Evolutionary conservation across 2,329 filamentous ascomycete genomes (phyloP).

Genomic region (Ophidiomyces ophidiicola): DNA sequence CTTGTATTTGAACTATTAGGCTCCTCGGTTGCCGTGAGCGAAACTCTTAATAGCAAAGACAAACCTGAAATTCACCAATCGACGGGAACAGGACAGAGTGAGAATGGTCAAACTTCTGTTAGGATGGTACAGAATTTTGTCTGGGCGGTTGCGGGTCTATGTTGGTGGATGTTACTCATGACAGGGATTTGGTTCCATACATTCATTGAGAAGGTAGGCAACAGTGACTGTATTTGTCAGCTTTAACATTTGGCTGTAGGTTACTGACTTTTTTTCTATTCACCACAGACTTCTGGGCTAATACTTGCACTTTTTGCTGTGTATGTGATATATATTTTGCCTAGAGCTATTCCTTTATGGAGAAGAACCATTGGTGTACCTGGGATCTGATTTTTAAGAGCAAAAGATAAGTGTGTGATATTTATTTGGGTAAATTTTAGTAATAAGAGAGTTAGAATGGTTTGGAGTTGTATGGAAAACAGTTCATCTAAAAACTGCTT

Average conservation of each 20-base stretch:
- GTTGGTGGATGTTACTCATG: constrained; percentile 96
- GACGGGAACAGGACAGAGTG: constrained; percentile 18
- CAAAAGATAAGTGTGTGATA: constrained; percentile 8
- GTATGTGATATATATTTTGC: constrained; percentile 41
- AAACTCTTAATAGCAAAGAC: constrained; percentile 35
- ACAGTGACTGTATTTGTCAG: constrained; percentile 17
- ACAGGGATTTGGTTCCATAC: constrained; percentile 98
- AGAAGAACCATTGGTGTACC: constrained; percentile 37
- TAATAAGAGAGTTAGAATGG: background rate
- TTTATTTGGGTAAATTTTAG: background rate
- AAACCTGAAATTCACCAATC: constrained; percentile 24
- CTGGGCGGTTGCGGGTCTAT: constrained; percentile 53
- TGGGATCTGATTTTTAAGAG: constrained; percentile 22
- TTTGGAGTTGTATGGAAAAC: background rate
- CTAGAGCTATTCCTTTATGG: constrained; percentile 34
- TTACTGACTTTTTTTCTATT: constrained; percentile 11
- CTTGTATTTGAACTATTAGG: constrained; percentile 69
- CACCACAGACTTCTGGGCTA: constrained; percentile 38
- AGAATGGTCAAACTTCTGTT: constrained; percentile 39
- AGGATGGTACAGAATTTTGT: constrained; percentile 42
- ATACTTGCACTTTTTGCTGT: constrained; percentile 38
- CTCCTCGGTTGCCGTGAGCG: constrained; percentile 54
- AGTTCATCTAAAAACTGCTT: background rate
- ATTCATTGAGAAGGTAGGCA: constrained; percentile 82
- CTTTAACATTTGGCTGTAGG: background rate